Evolutionary conservation across 2,329 filamentous ascomycete genomes (phyloP).

Genomic region (Tolypocladium pustulatum): DNA sequence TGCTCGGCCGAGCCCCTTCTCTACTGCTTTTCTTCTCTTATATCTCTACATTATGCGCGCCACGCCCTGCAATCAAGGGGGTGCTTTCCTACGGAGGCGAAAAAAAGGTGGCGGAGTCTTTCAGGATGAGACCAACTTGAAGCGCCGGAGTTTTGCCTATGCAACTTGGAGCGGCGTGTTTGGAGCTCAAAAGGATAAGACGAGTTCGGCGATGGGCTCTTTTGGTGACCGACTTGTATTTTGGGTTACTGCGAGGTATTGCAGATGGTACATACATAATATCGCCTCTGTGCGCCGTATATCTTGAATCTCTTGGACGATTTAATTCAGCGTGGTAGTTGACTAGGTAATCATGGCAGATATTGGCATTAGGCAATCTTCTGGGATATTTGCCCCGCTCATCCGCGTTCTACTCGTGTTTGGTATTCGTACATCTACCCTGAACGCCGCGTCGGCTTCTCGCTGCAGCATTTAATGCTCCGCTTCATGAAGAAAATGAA

Average conservation of each 20-base stretch:
- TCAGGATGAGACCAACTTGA: background rate
- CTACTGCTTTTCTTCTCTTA: background rate
- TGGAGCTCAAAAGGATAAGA: background rate
- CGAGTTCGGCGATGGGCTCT: background rate
- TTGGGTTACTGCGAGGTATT: background rate
- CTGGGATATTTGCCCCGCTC: background rate
- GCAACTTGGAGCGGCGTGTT: background rate
- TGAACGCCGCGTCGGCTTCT: background rate
- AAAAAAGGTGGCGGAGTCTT: background rate
- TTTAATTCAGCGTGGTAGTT: background rate
- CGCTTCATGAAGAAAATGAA: background rate
- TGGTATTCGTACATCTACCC: background rate
- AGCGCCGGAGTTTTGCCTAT: background rate
- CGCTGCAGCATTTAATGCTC: background rate
- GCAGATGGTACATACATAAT: background rate
- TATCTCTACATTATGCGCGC: background rate
- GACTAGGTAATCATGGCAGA: too few species aligned
- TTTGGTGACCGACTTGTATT: background rate
- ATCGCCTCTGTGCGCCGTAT: background rate
- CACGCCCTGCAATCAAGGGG: background rate
- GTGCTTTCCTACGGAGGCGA: background rate
- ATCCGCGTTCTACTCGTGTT: background rate
- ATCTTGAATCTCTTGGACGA: too few species aligned
- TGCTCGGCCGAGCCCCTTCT: background rate
- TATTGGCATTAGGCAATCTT: background rate